phyloP scores from a whole-genome alignment of 23 red algal species.

The Gracilaria caudata region DNA sequence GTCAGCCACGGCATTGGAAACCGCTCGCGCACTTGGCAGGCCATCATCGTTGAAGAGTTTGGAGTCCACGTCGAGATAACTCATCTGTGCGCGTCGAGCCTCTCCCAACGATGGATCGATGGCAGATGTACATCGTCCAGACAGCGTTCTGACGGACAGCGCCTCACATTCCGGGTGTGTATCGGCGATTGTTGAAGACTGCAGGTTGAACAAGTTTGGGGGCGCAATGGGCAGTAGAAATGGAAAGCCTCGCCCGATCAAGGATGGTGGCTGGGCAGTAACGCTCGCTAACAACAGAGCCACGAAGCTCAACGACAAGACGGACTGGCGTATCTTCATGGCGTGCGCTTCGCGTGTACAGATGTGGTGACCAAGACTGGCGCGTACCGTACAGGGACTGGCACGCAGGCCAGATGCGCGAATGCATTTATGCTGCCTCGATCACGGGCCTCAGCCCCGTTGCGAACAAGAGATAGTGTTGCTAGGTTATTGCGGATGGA shows the following conservation, averaged over 20 bases:
- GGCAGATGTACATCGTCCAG: conserved; percentile 26
- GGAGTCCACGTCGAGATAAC: conserved; percentile 38
- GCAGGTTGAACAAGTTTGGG: not conserved
- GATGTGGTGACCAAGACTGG: too few relatives aligned
- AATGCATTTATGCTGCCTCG: not conserved
- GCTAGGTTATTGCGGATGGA: too few relatives aligned
- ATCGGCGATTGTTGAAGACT: not conserved
- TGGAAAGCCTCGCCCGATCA: conserved; percentile 9
- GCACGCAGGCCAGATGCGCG: too few relatives aligned
- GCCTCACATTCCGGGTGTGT: not conserved
- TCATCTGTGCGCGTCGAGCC: conserved; percentile 15
- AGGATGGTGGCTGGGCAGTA: conserved; percentile 8
- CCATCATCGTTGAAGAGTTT: conserved; percentile 1
- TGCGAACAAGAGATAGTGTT: too few relatives aligned
- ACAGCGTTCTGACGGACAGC: conserved; percentile 9
- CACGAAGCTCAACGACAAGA: not conserved
- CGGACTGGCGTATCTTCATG: not conserved
- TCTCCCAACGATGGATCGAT: conserved; percentile 12
- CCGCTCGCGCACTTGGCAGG: conserved; percentile 31
- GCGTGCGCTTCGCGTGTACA: not conserved
- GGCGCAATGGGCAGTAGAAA: conserved; percentile 22
- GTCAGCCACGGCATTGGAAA: conserved; percentile 52
- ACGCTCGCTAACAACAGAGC: not conserved
- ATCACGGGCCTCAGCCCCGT: too few relatives aligned
- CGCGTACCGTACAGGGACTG: too few relatives aligned